Conservation (phyloP, 768 basidiomycete genomes). For the Russula lepida region DNA sequence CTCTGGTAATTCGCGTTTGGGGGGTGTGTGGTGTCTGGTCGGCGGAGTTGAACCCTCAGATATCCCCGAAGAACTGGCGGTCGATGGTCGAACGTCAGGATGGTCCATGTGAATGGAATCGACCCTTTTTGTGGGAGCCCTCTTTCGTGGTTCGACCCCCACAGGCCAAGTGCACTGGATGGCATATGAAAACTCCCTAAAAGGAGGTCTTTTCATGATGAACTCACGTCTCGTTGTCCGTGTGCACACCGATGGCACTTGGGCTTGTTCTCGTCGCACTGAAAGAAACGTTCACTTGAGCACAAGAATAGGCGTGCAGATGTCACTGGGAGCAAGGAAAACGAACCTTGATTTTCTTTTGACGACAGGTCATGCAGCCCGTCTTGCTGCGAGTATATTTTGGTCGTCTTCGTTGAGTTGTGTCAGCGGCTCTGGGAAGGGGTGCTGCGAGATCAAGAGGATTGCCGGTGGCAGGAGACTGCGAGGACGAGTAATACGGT, state of each 20-base stretch:
- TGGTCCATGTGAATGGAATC: conserved; percentile 34
- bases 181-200: neutral
- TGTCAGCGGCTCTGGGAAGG: conserved; percentile 37
- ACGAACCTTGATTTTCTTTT: conserved; percentile 88
- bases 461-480: conserved; percentile 35
- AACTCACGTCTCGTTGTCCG: conserved; percentile 70
- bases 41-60: conserved; percentile 69
- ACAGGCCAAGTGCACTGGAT: conserved; percentile 78
- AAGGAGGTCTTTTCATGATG: neutral
- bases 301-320: neutral
- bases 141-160: conserved; percentile 63
- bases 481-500: conserved; percentile 28
- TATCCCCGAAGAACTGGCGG: conserved; percentile 64
- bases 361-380: conserved; percentile 87
- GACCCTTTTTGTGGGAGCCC: conserved; percentile 42
- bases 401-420: conserved; percentile 66
- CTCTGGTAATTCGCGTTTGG: conserved; percentile 41
- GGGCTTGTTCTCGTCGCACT: conserved; percentile 92
- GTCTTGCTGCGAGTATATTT: conserved; percentile 95
- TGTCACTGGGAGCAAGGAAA: neutral
- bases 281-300: conserved; percentile 7
- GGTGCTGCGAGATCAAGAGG: conserved; percentile 32
- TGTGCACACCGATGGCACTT: conserved; percentile 80
- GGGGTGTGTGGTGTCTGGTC: conserved; percentile 57
- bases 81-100: conserved; percentile 51